Evolutionary conservation across 495 filamentous ascomycete species (phyloP), one percentile per base, ranked within the genome.

Genomic region (Articulospora tetracladia): DNA sequence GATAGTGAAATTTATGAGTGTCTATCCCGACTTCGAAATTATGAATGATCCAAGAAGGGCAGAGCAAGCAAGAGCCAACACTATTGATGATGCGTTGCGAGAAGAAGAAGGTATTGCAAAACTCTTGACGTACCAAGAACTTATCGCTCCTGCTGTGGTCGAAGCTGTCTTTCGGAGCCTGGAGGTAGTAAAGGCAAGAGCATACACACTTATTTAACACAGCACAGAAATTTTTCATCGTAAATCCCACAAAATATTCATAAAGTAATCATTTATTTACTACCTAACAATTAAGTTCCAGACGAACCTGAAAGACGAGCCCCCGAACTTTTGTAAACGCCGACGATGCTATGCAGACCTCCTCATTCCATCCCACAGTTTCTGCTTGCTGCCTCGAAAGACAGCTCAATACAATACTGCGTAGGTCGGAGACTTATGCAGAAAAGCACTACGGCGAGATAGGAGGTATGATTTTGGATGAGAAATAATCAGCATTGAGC

Each of bases 401-500:
- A 66, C 63, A 63, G 62, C 59, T 62, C 60, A 57, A 58, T 54
- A 57, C 59, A 69, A 57, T 63, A 63, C 56, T 26, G 50, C 62
- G 57, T 54, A 65, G 62, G 67, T 69, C 65, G 67, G 65, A 67
- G 64, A 69, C 46, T 55, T 57, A 62, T 65, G 59, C 65, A 63
- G 55, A 58, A 34, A 66, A 34, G 23, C 26, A 34, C 51, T 30
- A 30, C 26, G 22, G 23, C 53, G 23, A 12, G 27, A 62, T 44
- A 3, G n/a, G 62, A 62, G 50, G 60, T 57, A 53, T 41, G 60
- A 57, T 36, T 44, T 54, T 63, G 55, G 63, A 68, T 58, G 56
- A 66, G 63, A 60, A 69, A 67, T 58, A 69, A 70, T 66, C 64
- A 72, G 67, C 63, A 64, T 63, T 55, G 57, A 53, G 55, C 50